phyloP scores from a whole-genome alignment of 768 basidiomycete genomes.

The Xerocomellus amylosporus region DNA sequence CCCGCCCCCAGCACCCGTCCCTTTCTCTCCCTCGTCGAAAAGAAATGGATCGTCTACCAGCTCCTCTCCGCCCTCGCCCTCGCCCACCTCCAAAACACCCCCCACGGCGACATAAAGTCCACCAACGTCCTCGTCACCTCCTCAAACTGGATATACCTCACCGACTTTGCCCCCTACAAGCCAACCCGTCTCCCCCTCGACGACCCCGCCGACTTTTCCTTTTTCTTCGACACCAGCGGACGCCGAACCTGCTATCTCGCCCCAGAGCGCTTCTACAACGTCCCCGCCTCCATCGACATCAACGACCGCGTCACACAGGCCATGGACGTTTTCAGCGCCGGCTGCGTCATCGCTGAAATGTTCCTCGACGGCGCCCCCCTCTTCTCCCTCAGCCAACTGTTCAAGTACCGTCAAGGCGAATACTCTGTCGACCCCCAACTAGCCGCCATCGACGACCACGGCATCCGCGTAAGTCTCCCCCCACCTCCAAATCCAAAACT shows the following conservation, averaged over 20 bases:
- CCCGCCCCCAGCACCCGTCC: slow-evolving; percentile 77
- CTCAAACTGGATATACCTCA: slow-evolving; percentile 92
- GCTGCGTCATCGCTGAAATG: slow-evolving; percentile 93
- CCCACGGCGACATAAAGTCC: slow-evolving; percentile 97
- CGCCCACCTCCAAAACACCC: slow-evolving; percentile 79
- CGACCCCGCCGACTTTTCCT: slow-evolving; percentile 96
- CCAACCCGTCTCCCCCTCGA: slow-evolving; percentile 94
- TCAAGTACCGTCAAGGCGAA: slow-evolving; percentile 89
- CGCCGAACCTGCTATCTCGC: slow-evolving; percentile 94
- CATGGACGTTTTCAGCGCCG: slow-evolving; percentile 96
- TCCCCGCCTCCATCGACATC: too few relatives aligned
- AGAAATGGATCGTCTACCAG: slow-evolving; percentile 98
- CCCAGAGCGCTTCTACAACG: slow-evolving; percentile 92
- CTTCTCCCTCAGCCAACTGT: slow-evolving; percentile 92
- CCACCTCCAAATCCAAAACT: slow-evolving; percentile 10
- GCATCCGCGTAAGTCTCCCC: slow-evolving; percentile 64
- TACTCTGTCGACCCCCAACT: slow-evolving; percentile 72
- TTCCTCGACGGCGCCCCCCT: slow-evolving; percentile 92
- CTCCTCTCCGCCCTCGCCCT: slow-evolving; percentile 81
- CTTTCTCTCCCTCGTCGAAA: slow-evolving; percentile 87
- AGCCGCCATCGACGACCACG: slow-evolving; percentile 71
- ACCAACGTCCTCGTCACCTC: slow-evolving; percentile 96
- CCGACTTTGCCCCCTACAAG: slow-evolving; percentile 94
- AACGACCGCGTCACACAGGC: slow-evolving; percentile 87
- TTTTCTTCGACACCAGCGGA: slow-evolving; percentile 95